Base-by-base conservation (phyloP, 129 eudicot genomes). In the Tagetes patula region DNA sequence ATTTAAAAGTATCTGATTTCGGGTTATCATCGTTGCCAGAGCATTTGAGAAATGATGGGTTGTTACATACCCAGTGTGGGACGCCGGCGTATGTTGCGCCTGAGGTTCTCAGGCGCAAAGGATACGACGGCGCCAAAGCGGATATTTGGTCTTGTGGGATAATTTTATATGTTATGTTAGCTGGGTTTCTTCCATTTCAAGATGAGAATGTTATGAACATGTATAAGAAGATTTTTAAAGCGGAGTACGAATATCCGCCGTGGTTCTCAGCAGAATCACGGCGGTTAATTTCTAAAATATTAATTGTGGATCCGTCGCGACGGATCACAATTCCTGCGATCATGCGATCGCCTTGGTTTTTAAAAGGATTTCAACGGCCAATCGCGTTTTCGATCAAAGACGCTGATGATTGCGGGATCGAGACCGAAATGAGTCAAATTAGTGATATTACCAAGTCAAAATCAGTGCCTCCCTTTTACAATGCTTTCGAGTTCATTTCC, bases 21-120 rank as follows among this genome's bases (percentile, higher is more conserved):
- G 97, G 97, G 66, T 75, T 91, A 11, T 91, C 97, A 2, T 85
- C 97, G 12, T 73, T 91, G 53, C 97, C 96, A 27, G 96, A 91
- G 42, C 96, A 91, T 61, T 76, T 74, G 5, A 63, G 85, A 7
- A 85, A 75, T 41, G 97, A 91, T 40, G 97, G 96, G 3, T 45
- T 91, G 69, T 60, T 91, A 1, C 96, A 91, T 48, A 91, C 97
- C 0, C 97, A 75, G 87, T 91, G 97, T 43, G 97, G 97, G 0
- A 91, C 97, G 0, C 97, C 97, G 47, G 97, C 97, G 3, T 91
- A 91, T 38, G 96, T 91, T 10, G 97, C 96, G 3, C 97, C 97
- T n/a, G 97, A 91, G 67, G 96, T 91, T 11, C 73, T 89, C 4
- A 60, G 96, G 50, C 91, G 79, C 45, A 91, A 87, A 78, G 97